These are phyloP conservation scores for Ambrosia trifida DNA, from an alignment of 129 eudicot species.

Conservation along the genomic window DNA sequence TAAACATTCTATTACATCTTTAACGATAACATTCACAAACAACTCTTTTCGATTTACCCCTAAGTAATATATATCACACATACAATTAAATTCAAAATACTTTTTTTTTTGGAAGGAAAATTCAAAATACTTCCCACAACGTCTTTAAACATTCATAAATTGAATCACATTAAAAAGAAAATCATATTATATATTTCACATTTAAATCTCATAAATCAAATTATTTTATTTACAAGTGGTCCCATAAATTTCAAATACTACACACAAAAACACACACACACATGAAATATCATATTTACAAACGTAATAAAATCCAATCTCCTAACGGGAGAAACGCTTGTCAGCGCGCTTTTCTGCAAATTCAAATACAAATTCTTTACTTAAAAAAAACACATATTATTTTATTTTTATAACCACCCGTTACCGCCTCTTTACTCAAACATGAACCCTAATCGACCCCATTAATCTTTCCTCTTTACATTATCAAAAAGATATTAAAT, in stretches of 20 bases:
- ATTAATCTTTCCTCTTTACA: slow-evolving; percentile 19
- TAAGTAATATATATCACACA: too few relatives aligned
- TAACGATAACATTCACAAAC: too few relatives aligned
- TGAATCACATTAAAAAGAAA: too few relatives aligned
- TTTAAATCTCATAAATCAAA: too few relatives aligned
- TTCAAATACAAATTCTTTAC: slow-evolving; percentile 38
- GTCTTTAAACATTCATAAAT: background rate
- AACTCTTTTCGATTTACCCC: too few relatives aligned
- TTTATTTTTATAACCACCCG: slow-evolving; percentile 27
- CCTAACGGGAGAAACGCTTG: slow-evolving; percentile 28
- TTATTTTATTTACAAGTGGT: background rate
- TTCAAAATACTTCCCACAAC: too few relatives aligned
- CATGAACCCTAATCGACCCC: slow-evolving; percentile 45
- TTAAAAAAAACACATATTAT: background rate
- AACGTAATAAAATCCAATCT: background rate
- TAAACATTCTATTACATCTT: too few relatives aligned
- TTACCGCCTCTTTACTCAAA: slow-evolving; percentile 42
- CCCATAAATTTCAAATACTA: background rate
- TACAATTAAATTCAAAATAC: too few relatives aligned
- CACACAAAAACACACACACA: background rate
- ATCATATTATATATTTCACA: too few relatives aligned
- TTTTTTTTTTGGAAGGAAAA: too few relatives aligned
- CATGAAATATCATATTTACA: too few relatives aligned
- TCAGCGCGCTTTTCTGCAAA: slow-evolving; percentile 50
- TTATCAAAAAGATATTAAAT: slow-evolving; percentile 25